Evolutionary conservation across 805 yeast genomes (phyloP), one percentile per base, ranked within the genome.

Genomic region (Cyberlindnera lachancei): DNA sequence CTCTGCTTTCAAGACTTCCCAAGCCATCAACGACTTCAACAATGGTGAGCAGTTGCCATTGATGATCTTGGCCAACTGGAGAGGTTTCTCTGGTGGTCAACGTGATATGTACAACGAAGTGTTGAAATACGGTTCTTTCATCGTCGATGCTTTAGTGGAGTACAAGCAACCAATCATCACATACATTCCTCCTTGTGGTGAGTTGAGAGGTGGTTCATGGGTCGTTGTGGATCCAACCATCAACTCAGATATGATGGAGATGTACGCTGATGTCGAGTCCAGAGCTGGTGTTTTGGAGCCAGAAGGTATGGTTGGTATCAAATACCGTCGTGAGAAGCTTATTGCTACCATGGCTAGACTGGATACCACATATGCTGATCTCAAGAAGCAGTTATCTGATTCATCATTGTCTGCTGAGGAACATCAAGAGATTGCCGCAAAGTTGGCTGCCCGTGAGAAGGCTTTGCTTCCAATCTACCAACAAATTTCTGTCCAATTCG

Each of bases 21-120:
- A 92, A 67, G 97, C 98, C 15, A 90, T 92, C 51, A 81, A 80
- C 45, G 98, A 92, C 58, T 92, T 92, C 76, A 92, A 92, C 71
- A 68, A 86, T 56, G 99, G 99, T 70, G 99, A 92, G 63, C 90
- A 88, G 63, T 72, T 92, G 55, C 99, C 99, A 43, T 70, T 92
- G 61, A 84, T 92, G 94, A 86, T 92, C 46, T 67, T 92, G 49
- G 98, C 98, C 38, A 92, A 92, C 75, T 92, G 99, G 99, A 84
- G 99, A 78, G 99, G 99, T 54, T 92, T 92, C 78, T 86, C 96
- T 46, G 98, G 99, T 70, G 98, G 99, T 59, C 99, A 92, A 70
- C 84, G 96, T 58, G 99, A 92, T 63, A 92, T 92, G 99, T 94
- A 82, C 73, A 86, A 88, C 53, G 99, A 92, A 67, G 94, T 92